These are phyloP conservation scores for Penicillium canariense DNA, from an alignment of 495 filamentous ascomycete genomes.

Conservation along the genomic window DNA sequence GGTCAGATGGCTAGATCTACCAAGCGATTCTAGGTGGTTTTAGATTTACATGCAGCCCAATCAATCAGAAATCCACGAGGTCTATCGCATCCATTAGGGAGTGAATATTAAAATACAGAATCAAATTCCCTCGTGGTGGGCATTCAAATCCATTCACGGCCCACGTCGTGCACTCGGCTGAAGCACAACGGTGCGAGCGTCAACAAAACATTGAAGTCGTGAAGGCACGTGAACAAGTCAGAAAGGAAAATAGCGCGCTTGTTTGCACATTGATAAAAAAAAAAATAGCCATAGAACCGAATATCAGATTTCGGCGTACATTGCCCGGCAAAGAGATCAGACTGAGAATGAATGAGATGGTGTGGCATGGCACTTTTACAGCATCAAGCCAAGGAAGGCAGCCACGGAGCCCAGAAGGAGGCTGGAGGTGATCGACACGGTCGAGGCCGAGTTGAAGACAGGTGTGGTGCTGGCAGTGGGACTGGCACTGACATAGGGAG, in stretches of 20 bases:
- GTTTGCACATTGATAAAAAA: background rate
- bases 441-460: constrained; percentile 21
- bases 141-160: constrained; percentile 9
- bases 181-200: constrained; percentile 1
- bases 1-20: constrained; percentile 13
- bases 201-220: background rate
- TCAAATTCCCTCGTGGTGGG: constrained; percentile 8
- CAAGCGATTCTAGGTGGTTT: background rate
- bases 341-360: background rate
- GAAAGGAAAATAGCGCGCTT: background rate
- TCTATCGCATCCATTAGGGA: constrained; percentile 15
- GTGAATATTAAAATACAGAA: constrained; percentile 17
- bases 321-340: background rate
- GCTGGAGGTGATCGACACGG: constrained; percentile 15
- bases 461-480: constrained; percentile 12
- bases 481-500: constrained; percentile 1
- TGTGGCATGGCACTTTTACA: constrained; percentile 11
- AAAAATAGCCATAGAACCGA: background rate
- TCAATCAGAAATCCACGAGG: background rate
- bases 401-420: constrained; percentile 20
- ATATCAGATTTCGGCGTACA: background rate
- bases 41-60: background rate
- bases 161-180: background rate
- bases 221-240: background rate
- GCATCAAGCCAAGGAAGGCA: constrained; percentile 17